These are phyloP conservation scores for Chlorella sorokiniana DNA, from an alignment of 139 green algal genomes.

Conservation along the genomic window DNA sequence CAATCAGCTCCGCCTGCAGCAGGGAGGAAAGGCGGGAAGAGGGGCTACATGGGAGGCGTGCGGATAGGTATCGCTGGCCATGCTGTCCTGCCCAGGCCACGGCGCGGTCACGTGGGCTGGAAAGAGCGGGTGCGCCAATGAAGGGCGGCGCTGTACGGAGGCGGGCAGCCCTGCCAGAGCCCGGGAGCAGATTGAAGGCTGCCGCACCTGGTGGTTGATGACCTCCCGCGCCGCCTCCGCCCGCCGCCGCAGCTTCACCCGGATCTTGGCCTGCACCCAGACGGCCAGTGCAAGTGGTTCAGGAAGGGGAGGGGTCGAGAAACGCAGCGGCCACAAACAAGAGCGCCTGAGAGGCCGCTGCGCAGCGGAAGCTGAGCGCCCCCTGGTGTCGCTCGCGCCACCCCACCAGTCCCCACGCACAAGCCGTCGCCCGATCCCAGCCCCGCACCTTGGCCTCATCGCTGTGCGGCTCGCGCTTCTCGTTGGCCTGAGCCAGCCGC, in stretches of 20 bases:
- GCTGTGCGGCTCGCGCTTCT: conserved; percentile 21
- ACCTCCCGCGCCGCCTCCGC: not conserved
- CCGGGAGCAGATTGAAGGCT: not conserved
- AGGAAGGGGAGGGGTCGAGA: not conserved
- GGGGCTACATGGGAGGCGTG: not conserved
- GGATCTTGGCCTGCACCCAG: conserved; percentile 23
- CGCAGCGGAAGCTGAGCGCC: too few species aligned
- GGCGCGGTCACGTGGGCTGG: too few species aligned
- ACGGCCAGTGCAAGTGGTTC: not conserved
- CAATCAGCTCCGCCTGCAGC: not conserved
- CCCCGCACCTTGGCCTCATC: conserved; percentile 24
- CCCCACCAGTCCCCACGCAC: too few species aligned
- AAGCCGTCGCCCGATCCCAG: too few species aligned
- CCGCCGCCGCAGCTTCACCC: conserved; percentile 2
- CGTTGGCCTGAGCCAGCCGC: conserved; percentile 30
- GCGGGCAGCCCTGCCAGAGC: too few species aligned
- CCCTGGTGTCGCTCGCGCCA: too few species aligned
- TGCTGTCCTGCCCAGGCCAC: too few species aligned
- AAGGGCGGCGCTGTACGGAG: too few species aligned
- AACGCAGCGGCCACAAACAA: not conserved
- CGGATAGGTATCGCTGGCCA: too few species aligned
- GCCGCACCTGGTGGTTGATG: conserved; percentile 7
- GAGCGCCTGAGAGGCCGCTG: too few species aligned
- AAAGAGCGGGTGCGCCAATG: too few species aligned
- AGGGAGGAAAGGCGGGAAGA: too few species aligned